Conservation (phyloP, 108 stramenopile species). For the Fistulifera solaris region DNA sequence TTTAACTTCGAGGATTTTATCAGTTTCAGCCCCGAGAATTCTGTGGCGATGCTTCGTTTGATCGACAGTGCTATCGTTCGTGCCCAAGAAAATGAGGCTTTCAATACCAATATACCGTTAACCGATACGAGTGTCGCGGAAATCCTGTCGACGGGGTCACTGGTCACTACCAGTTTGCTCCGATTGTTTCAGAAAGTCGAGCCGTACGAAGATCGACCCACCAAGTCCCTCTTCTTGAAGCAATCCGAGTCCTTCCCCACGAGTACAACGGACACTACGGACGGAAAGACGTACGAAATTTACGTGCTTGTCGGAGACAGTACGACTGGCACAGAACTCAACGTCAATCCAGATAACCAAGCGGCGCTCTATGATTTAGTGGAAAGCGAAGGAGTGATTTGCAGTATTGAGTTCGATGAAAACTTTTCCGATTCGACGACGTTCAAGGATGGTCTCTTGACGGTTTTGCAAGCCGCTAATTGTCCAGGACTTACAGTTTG, state of each 20-base stretch:
- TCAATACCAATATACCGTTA: neutral
- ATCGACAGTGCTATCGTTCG: conserved; percentile 1
- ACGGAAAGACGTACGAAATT: neutral
- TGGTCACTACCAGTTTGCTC: too few relatives aligned
- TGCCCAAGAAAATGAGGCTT: neutral
- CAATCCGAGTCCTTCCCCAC: neutral
- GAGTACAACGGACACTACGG: neutral
- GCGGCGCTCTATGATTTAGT: neutral
- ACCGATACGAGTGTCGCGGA: neutral
- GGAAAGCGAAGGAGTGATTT: neutral
- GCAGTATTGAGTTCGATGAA: neutral
- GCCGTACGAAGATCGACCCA: neutral
- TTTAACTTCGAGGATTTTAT: neutral
- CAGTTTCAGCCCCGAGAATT: neutral
- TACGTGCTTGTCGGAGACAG: neutral
- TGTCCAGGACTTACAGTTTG: neutral
- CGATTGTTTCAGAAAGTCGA: neutral
- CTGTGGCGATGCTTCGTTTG: neutral
- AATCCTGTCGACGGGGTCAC: neutral
- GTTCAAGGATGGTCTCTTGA: too few relatives aligned
- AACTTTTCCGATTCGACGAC: neutral
- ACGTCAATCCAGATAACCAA: neutral
- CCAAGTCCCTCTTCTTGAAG: neutral
- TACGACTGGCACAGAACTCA: neutral
- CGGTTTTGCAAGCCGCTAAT: neutral